Conservation (phyloP, 257 asterid genomes). For the Nicotiana attenuata region DNA sequence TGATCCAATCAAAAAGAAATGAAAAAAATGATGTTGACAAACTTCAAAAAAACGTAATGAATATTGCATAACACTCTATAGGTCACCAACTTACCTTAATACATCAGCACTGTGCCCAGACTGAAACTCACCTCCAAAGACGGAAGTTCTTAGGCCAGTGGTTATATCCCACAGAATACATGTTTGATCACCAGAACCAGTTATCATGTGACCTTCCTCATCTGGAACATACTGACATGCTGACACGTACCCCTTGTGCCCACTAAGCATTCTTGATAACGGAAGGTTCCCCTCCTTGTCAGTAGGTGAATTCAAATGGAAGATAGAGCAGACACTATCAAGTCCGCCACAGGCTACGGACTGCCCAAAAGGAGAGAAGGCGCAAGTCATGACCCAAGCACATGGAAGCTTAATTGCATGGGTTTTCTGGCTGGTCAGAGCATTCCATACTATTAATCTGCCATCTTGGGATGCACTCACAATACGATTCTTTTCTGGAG, state of each 20-base stretch:
- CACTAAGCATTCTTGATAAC: constrained; percentile 73
- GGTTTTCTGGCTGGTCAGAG: constrained; percentile 97
- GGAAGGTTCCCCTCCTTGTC: constrained; percentile 86
- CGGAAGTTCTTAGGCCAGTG: constrained; percentile 87
- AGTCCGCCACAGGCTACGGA: constrained; percentile 98
- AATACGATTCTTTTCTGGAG: constrained; percentile 87
- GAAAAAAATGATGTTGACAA: background rate
- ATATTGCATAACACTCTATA: background rate
- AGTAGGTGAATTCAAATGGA: constrained; percentile 72
- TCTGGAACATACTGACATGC: constrained; percentile 96
- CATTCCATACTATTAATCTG: constrained; percentile 93
- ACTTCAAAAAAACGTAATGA: background rate
- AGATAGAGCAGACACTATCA: constrained; percentile 90
- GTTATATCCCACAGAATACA: constrained; percentile 97
- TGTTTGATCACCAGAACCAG: constrained; percentile 95
- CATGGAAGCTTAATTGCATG: constrained; percentile 93
- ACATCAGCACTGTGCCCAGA: constrained; percentile 95
- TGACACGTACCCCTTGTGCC: constrained; percentile 94
- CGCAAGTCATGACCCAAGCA: constrained; percentile 99
- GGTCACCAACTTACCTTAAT: constrained; percentile 44
- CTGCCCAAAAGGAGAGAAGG: constrained; percentile 89
- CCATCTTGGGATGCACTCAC: constrained; percentile 99
- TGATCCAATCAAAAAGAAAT: constrained; percentile 24
- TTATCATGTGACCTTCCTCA: constrained; percentile 80
- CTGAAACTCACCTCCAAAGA: constrained; percentile 96